Conservation (phyloP, 768 basidiomycete species). For the Xerocomellus chrysenteron region DNA sequence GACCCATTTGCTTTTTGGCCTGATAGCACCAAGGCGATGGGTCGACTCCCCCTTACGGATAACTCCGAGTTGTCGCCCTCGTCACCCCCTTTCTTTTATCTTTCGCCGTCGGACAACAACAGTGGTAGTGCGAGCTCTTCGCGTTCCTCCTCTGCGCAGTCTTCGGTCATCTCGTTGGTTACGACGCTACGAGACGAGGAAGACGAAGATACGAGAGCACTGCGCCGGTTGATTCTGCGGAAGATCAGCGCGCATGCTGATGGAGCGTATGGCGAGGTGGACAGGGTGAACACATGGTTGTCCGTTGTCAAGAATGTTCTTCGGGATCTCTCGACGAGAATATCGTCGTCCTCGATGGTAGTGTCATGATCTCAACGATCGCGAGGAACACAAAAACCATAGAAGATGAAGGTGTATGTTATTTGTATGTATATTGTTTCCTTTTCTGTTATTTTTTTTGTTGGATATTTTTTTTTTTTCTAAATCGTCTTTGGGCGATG, state of each 20-base stretch:
- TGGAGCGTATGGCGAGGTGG: constrained; percentile 63
- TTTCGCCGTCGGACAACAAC: constrained; percentile 18
- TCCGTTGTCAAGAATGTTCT: constrained; percentile 64
- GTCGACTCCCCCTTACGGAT: background rate
- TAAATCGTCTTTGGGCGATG: background rate
- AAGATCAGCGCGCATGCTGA: constrained; percentile 60
- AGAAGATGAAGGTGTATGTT: constrained; percentile 26
- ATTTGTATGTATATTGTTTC: constrained; percentile 34
- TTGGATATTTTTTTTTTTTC: constrained; percentile 10
- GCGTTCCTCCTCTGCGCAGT: constrained; percentile 29
- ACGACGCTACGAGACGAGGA: constrained; percentile 52
- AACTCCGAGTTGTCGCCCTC: constrained; percentile 1
- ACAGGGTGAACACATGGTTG: constrained; percentile 58
- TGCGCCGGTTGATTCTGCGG: constrained; percentile 62
- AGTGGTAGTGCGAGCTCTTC: constrained; percentile 14
- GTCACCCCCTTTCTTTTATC: constrained; percentile 19
- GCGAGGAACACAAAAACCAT: background rate
- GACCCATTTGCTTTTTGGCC: constrained; percentile 24
- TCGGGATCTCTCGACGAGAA: constrained; percentile 45
- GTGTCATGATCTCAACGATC: constrained; percentile 12
- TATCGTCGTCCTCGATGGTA: constrained; percentile 4
- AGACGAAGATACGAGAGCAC: constrained; percentile 61
- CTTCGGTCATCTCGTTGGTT: constrained; percentile 46
- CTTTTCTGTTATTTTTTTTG: background rate
- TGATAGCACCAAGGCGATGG: background rate